Base-by-base conservation (phyloP, 306 rosid species). In the Quercus mongolica region DNA sequence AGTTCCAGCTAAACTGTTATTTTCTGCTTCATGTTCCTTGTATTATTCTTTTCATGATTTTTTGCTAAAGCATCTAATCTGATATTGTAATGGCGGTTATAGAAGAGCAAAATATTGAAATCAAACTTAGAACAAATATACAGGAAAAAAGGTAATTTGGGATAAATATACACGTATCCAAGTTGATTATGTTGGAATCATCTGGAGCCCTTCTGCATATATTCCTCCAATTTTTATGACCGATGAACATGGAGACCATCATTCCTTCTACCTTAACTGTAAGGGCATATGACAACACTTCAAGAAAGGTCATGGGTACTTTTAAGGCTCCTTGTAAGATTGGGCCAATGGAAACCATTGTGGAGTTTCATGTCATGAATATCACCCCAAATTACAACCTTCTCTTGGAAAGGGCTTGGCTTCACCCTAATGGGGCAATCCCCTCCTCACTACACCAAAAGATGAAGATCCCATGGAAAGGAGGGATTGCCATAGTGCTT, bases 221-320 rank as follows among this genome's bases (percentile, higher is more conserved):
- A 83, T 83, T 74, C 85, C 85, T 86, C 87, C 89, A 9, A 86
- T 76, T 73, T 86, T 86, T 80, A 79, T 86, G 89, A 71, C 74
- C 2, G 83, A 86, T 46, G 85, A 80, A 73, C 74, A 86, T 28
- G 76, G 82, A 35, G 41, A 6, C 41, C 41, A 6, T 35, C 41
- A 35, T 35, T 6, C 41, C 41, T 35, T 35, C 41, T 35, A 1
- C 41, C 41, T 35, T 6, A 35, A 35, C 2, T 35, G 0, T 6
- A 35, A 35, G 41, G 41, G 41, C 41, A 35, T 35, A 35, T 0
- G 2, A 6, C 9, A 35, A 35, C 9, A 35, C 8, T 35, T 35
- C 9, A 35, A 35, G 41, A 6, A 35, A 35, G 9, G 41, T 6
- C 41, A 35, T 35, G 9, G 41, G 41, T 35, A 6, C 41, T 35